Base-by-base conservation (phyloP, 371 early-diverging fungal species). In the Capillidium rhysosporum region DNA sequence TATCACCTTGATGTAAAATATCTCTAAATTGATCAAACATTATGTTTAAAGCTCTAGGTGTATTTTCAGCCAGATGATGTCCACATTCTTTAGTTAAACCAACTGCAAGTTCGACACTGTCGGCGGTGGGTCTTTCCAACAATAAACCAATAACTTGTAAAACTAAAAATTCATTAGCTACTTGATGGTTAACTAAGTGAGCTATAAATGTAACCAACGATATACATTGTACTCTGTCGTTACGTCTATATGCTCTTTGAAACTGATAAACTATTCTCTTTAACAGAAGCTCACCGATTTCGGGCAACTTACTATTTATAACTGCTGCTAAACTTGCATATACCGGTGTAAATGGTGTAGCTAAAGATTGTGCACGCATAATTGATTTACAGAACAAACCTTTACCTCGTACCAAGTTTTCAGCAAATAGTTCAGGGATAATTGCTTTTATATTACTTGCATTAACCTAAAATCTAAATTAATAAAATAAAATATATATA, bases 101-200 rank as follows among this genome's bases (percentile, higher is more conserved):
- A n/a, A 97, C 95, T 1, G 93, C 94, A 46, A 96, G 84, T 57
- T 94, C 96, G 0, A 97, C 92, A 25, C 92, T 90, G 68, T 97
- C 96, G 57, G 92, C 89, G 0, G 97, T 97, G 2, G 94, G 92
- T 20, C 79, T 74, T 63, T 92, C 92, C 25, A 96, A 68, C 30
- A 95, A 68, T 31, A 95, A 65, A 1, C 80, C 75, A 45, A 95
- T 65, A 18, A 93, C 76, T 62, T 95, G 85, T 55, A 96, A 72
- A 0, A 88, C 87, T 20, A 94, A 61, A 40, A 96, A 75, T 62
- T 94, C 95, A 61, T 91, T 79, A 0, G 76, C 84, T 5, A 97
- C 81, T 23, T 80, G 68, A 56, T 97, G 97, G 63, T 94, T 96
- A 14, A 86, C 81, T 40, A 97, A 67, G 59, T 95, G 96, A 0